Evolutionary conservation across 2,329 filamentous ascomycete species (phyloP).

Genomic region (Blastomyces gilchristii): DNA sequence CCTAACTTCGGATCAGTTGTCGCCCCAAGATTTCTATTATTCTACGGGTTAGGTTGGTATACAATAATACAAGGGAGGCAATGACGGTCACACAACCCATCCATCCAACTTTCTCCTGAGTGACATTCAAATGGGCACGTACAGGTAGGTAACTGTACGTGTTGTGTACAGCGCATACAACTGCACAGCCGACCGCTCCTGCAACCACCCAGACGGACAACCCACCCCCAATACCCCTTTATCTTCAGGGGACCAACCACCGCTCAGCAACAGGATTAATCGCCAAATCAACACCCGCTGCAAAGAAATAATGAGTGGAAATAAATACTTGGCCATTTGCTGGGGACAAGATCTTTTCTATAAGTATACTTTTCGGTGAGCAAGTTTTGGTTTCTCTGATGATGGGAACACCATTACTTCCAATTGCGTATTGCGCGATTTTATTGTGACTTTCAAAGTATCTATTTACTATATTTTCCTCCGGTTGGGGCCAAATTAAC

Average conservation of each 20-base stretch:
- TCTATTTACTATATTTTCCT: no score
- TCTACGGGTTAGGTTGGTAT: not conserved
- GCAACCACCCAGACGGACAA: not conserved
- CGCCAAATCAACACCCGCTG: not conserved
- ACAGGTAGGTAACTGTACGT: not conserved
- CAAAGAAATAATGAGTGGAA: not conserved
- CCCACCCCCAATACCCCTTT: not conserved
- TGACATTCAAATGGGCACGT: not conserved
- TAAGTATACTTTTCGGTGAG: no score
- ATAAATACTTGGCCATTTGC: not conserved
- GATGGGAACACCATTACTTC: no score
- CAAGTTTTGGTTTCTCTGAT: no score
- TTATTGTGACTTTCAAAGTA: no score
- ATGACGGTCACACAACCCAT: not conserved
- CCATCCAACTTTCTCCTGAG: not conserved
- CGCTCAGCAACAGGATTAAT: not conserved
- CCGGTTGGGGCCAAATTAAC: no score
- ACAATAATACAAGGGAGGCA: not conserved
- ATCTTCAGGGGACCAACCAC: not conserved
- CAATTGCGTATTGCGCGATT: no score
- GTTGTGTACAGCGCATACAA: not conserved
- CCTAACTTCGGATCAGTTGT: not conserved
- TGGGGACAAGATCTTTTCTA: not conserved
- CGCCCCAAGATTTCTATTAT: not conserved
- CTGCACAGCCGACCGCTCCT: not conserved